Conservation (phyloP, 345 rosid species). For the Boechera stricta region DNA sequence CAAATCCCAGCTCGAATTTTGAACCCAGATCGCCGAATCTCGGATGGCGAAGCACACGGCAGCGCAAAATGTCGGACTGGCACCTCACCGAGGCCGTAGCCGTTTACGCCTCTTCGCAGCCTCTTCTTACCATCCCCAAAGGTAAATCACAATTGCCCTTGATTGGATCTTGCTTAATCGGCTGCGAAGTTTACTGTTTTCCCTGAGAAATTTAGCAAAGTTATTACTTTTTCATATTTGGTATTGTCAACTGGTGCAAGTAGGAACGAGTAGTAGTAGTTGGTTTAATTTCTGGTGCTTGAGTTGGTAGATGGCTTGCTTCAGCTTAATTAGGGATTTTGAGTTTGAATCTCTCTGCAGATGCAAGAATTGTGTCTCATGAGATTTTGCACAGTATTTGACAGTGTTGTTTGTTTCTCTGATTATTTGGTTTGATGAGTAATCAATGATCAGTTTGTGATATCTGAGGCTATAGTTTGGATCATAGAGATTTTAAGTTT, state of each 20-base stretch:
- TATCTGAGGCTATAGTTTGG: conserved; percentile 1
- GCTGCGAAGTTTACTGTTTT: conserved; percentile 14
- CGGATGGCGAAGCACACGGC: conserved; percentile 58
- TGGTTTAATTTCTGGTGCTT: neutral
- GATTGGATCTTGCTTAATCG: conserved; percentile 41
- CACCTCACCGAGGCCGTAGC: conserved; percentile 76
- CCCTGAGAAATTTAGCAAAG: neutral
- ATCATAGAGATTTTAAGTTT: conserved; percentile 10
- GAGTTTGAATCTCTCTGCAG: conserved; percentile 3
- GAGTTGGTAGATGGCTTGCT: neutral
- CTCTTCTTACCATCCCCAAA: conserved; percentile 69
- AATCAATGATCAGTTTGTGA: neutral
- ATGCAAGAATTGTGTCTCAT: conserved; percentile 3
- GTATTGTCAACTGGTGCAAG: neutral
- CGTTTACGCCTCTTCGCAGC: conserved; percentile 56
- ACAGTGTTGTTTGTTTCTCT: neutral
- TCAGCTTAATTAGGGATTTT: neutral
- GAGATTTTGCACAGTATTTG: neutral
- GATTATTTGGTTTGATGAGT: neutral
- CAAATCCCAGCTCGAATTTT: neutral
- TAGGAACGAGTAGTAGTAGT: neutral
- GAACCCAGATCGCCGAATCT: conserved; percentile 17
- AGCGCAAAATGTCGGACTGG: conserved; percentile 61
- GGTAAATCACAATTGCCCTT: conserved; percentile 49
- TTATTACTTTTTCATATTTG: neutral